These are phyloP conservation scores for Diversispora epigaea DNA, from an alignment of 192 early-diverging fungal species.

Conservation along the genomic window DNA sequence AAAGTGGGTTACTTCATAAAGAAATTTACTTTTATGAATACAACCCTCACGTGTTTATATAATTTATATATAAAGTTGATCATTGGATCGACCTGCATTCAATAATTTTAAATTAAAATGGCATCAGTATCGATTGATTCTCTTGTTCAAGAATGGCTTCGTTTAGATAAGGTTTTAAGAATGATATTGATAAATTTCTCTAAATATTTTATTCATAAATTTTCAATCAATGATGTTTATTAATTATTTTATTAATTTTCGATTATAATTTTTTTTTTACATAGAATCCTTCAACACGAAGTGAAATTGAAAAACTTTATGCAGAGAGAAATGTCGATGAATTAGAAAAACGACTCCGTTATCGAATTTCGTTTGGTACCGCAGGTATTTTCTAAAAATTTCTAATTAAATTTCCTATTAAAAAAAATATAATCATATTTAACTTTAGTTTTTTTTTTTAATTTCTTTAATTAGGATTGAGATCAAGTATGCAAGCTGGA, in stretches of 20 bases:
- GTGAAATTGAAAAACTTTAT: conserved; percentile 55
- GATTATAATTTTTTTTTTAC: background rate
- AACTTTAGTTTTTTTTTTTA: background rate
- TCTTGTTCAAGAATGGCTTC: conserved; percentile 58
- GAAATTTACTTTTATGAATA: no score
- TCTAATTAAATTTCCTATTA: background rate
- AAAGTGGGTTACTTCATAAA: no score
- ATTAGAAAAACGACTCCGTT: conserved; percentile 54
- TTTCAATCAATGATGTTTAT: background rate
- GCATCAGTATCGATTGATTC: background rate
- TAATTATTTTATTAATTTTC: conserved; percentile 12
- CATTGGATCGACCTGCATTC: no score
- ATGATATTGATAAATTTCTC: no score
- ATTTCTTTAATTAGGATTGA: conserved; percentile 56
- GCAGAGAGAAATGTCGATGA: conserved; percentile 49
- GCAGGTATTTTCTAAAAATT: conserved; percentile 50
- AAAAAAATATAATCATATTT: background rate
- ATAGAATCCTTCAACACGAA: conserved; percentile 62
- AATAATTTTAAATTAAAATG: no score
- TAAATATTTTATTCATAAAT: conserved; percentile 7
- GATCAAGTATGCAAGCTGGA: conserved; percentile 92
- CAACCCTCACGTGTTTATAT: no score
- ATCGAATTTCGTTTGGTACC: conserved; percentile 82
- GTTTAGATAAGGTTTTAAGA: conserved; percentile 49
- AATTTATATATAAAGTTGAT: no score